phyloP scores from a whole-genome alignment of 192 early-diverging fungal species.

The Phycomyces nitens region DNA sequence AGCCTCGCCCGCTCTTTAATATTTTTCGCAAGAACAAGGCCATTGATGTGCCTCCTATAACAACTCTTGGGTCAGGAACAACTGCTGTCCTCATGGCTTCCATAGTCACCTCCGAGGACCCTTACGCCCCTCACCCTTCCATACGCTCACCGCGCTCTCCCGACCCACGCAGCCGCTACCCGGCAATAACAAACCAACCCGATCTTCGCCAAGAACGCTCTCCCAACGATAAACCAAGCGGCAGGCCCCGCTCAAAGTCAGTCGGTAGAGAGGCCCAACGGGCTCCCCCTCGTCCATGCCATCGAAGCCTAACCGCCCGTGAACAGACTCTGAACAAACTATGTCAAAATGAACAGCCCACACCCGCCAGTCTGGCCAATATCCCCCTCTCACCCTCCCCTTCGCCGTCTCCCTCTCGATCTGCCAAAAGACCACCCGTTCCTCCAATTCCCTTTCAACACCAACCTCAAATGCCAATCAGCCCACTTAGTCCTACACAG shows the following conservation, averaged over 20 bases:
- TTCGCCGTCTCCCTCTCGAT: conserved; percentile 2
- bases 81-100: conserved; percentile 14
- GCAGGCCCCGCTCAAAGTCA: conserved; percentile 16
- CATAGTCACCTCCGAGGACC: background rate
- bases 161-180: background rate
- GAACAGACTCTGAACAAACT: conserved; percentile 14
- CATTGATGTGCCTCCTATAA: background rate
- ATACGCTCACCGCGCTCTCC: background rate
- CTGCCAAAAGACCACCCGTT: background rate
- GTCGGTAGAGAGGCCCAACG: conserved; percentile 4
- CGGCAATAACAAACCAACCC: conserved; percentile 1
- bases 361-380: conserved; percentile 1
- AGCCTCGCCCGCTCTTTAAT: conserved; percentile 15
- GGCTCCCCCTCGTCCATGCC: background rate
- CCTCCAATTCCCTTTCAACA: conserved; percentile 18
- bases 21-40: conserved; percentile 18
- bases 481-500: background rate
- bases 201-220: background rate
- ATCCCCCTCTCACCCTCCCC: background rate
- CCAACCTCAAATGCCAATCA: background rate
- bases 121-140: background rate
- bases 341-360: conserved; percentile 9
- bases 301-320: conserved; percentile 1
- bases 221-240: background rate
- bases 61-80: conserved; percentile 1